Evolutionary conservation across 805 yeast species (phyloP), one percentile per base, ranked within the genome.

Genomic region (Candida ascalaphidarum): DNA sequence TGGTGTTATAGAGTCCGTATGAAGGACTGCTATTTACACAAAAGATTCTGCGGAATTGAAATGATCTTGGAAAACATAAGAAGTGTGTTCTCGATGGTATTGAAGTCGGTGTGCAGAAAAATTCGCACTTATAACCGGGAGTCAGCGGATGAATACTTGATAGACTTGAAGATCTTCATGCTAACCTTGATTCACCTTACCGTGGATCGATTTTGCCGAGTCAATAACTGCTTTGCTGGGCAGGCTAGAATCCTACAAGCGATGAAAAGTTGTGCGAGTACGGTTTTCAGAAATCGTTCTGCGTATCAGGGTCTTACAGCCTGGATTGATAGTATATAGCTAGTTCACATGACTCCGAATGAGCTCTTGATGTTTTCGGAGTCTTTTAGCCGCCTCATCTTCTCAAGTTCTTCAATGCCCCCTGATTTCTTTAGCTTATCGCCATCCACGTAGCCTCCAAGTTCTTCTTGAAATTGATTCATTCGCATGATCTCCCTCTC

Each of bases 381-480:
- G 52, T 85, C 94, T 38, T 82, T 77, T 35, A 67, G 57, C 40
- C 62, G 65, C 33, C 96, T 64, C 27, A 65, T 40, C 34, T 83
- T 63, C 41, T 89, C 97, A 13, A 83, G 60, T 43, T 85, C 96
- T 36, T 82, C 94, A 13, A 86, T 70, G 1, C 97, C 96, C 5
- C 96, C 96, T 12, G 86, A 72, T 37, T 74, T 80, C 46, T 82
- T 83, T 33, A 89, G 62, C 46, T 69, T 81, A 17, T 73, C 68
- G 23, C 77, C 89, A 5, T 68, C 88, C 6, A 89, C 95, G 62
- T 85, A 89, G 13, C 73, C 80, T 2, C 78, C 92, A 5, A 89
- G 58, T 48, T 89, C 97, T 34, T 81, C 86, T 48, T 81, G 83
- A 45, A 89, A 89, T 30, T 77, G 79, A 37, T 74, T 79, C 14